Evolutionary conservation across 768 basidiomycete species (phyloP).

Genomic region (Filobasidium floriforme): DNA sequence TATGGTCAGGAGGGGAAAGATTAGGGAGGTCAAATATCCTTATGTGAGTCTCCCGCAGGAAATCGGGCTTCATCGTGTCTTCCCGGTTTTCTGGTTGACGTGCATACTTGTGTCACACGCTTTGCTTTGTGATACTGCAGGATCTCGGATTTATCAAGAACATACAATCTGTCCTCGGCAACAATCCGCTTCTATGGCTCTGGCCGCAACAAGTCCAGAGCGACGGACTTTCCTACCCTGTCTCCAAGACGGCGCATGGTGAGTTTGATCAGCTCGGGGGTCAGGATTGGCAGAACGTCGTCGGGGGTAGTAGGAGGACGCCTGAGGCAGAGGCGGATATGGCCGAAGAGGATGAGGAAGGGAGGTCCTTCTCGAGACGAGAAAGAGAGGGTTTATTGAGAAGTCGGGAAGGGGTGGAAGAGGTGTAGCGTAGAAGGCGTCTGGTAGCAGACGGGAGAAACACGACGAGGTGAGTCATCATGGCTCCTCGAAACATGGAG

Average conservation of each 20-base stretch:
- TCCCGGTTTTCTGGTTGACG: no score
- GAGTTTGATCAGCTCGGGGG: conserved; percentile 29
- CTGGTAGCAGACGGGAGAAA: conserved; percentile 9
- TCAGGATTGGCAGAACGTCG: conserved; percentile 33
- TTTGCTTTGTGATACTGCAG: no score
- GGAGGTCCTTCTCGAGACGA: conserved; percentile 19
- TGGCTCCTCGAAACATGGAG: not conserved
- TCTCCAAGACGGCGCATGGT: conserved; percentile 52
- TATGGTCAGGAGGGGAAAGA: conserved; percentile 73
- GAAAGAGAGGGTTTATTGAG: conserved; percentile 14
- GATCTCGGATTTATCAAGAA: conserved; percentile 71
- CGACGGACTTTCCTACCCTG: conserved; percentile 67
- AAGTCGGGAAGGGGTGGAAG: conserved; percentile 16
- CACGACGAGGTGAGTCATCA: conserved; percentile 8
- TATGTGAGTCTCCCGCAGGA: conserved; percentile 61
- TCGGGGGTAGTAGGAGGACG: conserved; percentile 12
- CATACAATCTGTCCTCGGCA: conserved; percentile 67
- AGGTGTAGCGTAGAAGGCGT: conserved; percentile 12
- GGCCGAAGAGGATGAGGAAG: conserved; percentile 17
- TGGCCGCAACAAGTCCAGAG: conserved; percentile 64
- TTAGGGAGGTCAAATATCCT: conserved; percentile 80
- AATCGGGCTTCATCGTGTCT: conserved; percentile 10
- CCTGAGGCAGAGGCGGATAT: conserved; percentile 19
- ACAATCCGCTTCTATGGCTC: conserved; percentile 70
- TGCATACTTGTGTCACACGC: no score